These are phyloP conservation scores for Sparassis latifolia DNA, from an alignment of 1,284 basidiomycete species.

Conservation along the genomic window DNA sequence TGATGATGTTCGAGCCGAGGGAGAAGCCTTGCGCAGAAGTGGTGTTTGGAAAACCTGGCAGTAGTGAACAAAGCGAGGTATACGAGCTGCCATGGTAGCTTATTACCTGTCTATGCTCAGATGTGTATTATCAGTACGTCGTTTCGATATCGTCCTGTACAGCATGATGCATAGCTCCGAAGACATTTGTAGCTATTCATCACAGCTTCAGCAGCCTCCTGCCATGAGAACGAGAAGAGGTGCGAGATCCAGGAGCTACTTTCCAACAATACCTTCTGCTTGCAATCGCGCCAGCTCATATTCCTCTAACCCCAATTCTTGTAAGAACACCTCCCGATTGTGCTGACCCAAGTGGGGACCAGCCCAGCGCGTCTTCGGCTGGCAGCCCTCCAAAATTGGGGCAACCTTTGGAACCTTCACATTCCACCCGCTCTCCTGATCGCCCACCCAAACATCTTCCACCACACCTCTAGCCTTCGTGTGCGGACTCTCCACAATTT, in stretches of 20 bases:
- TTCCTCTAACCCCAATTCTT: conserved; percentile 40
- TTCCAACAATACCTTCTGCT: conserved; percentile 40
- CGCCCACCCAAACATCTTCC: conserved; percentile 50
- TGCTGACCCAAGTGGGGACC: conserved; percentile 61
- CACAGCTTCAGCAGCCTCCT: no score
- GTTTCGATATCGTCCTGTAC: no score
- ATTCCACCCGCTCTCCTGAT: conserved; percentile 40
- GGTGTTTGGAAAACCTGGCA: conserved; percentile 25
- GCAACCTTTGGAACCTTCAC: conserved; percentile 62
- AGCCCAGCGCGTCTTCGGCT: conserved; percentile 55
- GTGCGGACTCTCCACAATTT: conserved; percentile 54
- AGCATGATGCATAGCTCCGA: no score
- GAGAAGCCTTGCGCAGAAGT: conserved; percentile 24
- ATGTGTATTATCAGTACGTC: no score
- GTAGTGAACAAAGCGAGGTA: conserved; percentile 17
- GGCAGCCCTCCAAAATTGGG: conserved; percentile 51
- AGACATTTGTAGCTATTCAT: no score
- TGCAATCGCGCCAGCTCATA: conserved; percentile 39
- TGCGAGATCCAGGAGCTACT: conserved; percentile 6
- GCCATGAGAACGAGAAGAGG: not conserved
- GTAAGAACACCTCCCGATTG: conserved; percentile 50
- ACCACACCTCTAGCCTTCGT: conserved; percentile 47
- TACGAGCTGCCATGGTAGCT: conserved; percentile 22
- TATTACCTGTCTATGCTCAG: no score
- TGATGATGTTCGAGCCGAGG: conserved; percentile 26